Evolutionary conservation across 495 filamentous ascomycete genomes (phyloP).

Genomic region (Penicillium atrosanguineum): DNA sequence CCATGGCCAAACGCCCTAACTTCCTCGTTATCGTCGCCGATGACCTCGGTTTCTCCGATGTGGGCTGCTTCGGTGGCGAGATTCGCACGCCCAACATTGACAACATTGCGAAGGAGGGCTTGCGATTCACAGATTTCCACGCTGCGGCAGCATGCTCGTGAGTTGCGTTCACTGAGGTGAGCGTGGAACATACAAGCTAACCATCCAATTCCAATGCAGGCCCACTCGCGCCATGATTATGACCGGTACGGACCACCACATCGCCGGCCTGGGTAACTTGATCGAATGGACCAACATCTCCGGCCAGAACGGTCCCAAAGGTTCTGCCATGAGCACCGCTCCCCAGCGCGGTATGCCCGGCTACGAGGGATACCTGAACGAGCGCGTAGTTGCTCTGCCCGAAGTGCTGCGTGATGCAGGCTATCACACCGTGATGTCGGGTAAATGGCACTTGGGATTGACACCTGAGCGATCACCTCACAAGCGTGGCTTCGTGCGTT

Average conservation of each 20-base stretch:
- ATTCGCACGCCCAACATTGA: conserved; percentile 63
- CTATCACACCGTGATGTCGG: conserved; percentile 61
- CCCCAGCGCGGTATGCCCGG: conserved; percentile 57
- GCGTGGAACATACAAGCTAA: not conserved
- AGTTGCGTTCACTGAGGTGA: conserved; percentile 3
- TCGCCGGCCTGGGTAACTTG: conserved; percentile 45
- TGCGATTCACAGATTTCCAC: conserved; percentile 63
- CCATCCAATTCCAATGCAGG: conserved; percentile 9
- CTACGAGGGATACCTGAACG: conserved; percentile 65
- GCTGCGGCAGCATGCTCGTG: conserved; percentile 61
- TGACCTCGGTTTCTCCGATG: conserved; percentile 62
- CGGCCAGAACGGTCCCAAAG: conserved; percentile 45
- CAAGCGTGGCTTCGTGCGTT: conserved; percentile 44
- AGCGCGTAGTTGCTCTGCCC: conserved; percentile 58
- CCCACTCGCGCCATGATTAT: conserved; percentile 61
- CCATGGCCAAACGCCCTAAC: conserved; percentile 51
- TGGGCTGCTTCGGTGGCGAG: conserved; percentile 60
- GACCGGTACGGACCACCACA: conserved; percentile 48
- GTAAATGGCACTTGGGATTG: conserved; percentile 57
- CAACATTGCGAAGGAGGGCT: conserved; percentile 51
- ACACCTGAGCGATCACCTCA: conserved; percentile 43
- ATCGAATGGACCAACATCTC: conserved; percentile 51
- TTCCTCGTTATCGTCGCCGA: conserved; percentile 63
- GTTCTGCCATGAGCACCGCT: conserved; percentile 40
- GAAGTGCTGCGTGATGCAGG: conserved; percentile 60